These are phyloP conservation scores for Picea abies DNA, from an alignment of 83 land plant genomes.

Conservation along the genomic window DNA sequence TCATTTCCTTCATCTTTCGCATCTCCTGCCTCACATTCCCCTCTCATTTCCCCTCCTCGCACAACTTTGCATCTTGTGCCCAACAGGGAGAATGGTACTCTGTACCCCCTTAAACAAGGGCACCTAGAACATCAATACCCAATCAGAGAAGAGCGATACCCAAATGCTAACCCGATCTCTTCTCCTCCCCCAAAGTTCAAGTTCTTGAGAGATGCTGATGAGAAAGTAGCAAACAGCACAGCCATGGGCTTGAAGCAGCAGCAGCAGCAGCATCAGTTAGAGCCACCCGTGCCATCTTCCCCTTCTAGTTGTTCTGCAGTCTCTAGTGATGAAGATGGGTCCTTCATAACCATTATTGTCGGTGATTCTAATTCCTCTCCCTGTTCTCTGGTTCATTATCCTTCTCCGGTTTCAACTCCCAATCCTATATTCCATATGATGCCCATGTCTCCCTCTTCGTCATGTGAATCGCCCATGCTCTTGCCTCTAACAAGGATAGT, in stretches of 20 bases:
- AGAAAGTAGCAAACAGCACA: constrained; percentile 47
- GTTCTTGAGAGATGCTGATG: constrained; percentile 73
- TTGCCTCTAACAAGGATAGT: too few species aligned
- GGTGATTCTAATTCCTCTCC: constrained; percentile 9
- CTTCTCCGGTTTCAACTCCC: background rate
- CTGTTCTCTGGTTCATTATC: constrained; percentile 6
- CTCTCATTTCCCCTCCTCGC: constrained; percentile 4
- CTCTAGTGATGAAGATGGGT: constrained; percentile 16
- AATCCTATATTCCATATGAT: background rate
- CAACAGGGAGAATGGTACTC: constrained; percentile 1
- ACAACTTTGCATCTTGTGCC: background rate
- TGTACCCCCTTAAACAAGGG: constrained; percentile 18
- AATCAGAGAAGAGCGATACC: constrained; percentile 26
- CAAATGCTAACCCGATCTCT: constrained; percentile 24
- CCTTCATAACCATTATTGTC: constrained; percentile 18
- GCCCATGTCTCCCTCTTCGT: background rate
- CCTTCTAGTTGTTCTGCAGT: background rate
- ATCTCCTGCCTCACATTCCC: constrained; percentile 11
- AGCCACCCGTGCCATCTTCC: constrained; percentile 7
- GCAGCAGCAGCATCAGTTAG: background rate
- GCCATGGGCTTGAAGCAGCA: constrained; percentile 19
- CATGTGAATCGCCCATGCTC: too few species aligned
- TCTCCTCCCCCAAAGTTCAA: constrained; percentile 75
- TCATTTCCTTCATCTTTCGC: constrained; percentile 16
- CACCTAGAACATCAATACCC: constrained; percentile 54